These are phyloP conservation scores for Chenopodium quinoa DNA, from an alignment of 148 eudicot species.

Conservation along the genomic window DNA sequence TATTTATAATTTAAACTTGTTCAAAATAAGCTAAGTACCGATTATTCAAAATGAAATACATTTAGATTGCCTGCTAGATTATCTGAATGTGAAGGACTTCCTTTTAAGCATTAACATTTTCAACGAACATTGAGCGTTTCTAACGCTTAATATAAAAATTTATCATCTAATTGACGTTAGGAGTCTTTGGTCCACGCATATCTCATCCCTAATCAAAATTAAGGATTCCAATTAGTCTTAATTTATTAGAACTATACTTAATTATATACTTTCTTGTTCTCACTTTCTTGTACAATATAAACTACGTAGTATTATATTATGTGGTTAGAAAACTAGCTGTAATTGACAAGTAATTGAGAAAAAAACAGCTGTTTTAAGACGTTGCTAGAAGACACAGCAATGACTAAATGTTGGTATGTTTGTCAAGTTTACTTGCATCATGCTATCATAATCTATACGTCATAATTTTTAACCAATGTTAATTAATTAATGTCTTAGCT, in stretches of 20 bases:
- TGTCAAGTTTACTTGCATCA: conserved; percentile 25
- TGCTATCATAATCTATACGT: conserved; percentile 12
- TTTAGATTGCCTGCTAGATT: background rate
- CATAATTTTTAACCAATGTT: background rate
- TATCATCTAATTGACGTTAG: background rate
- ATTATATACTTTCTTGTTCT: background rate
- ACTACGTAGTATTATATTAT: background rate
- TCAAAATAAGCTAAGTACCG: background rate
- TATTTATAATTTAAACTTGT: background rate
- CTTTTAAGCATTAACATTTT: background rate
- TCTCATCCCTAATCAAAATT: background rate
- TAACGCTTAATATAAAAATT: background rate
- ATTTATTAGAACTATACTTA: background rate
- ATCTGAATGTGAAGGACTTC: background rate
- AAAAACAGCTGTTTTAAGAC: conserved; percentile 15
- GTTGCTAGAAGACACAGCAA: background rate
- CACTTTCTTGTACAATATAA: background rate
- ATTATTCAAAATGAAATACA: background rate
- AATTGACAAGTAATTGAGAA: conserved; percentile 6
- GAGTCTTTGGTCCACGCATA: conserved; percentile 7
- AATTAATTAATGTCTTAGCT: background rate
- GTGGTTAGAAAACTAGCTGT: conserved; percentile 17
- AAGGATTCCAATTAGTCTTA: background rate
- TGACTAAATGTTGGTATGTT: background rate
- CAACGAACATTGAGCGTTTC: conserved; percentile 4